Base-by-base conservation (phyloP, 306 rosid species). In the Alnus rubra region DNA sequence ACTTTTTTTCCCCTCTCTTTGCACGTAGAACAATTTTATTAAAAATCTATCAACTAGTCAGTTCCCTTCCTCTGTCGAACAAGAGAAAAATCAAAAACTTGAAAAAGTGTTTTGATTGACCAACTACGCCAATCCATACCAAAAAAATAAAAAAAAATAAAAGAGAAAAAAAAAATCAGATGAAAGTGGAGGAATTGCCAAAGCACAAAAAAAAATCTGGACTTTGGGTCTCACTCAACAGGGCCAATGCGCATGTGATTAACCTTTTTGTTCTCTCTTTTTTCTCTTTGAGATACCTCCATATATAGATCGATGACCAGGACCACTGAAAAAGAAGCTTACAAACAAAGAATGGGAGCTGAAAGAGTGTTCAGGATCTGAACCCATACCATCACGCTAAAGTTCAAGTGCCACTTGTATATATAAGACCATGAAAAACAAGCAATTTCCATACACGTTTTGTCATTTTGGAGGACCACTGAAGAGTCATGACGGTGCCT, bases 331-430 rank as follows among this genome's bases (percentile, higher is more conserved):
- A 62, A 63, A 51, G 51, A 15, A 11, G 14, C 19, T 74, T 4
- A 23, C 23, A 39, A 58, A 73, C 52, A 39, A 73, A 54, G 9
- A 5, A 28, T 48, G 51, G 51, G 51, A 11, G 51, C 51, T 48
- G 51, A 48, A 48, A 48, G 51, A 7, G 51, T 7, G 13, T 48
- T 48, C 13, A 4, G 9, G 11, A 5, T 39, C 13, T 9, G 16
- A 30, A 39, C 47, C 58, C 13, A 16, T 68, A 13, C 56, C 58
- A 54, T 53, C 75, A 3, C 31, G 10, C 33, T 30, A 56, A 78
- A 78, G 75, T 70, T 55, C 15, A 23, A 13, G 23, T 70, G 45
- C 71, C 81, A 56, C 76, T 55, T 69, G 76, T 44, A 19, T 23
- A 35, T 42, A 4, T n/a, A 19, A 42, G 45, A 42, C 45, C 45